Conservation (phyloP, 176 grass and related monocot species). For the Oryza longistaminata region DNA sequence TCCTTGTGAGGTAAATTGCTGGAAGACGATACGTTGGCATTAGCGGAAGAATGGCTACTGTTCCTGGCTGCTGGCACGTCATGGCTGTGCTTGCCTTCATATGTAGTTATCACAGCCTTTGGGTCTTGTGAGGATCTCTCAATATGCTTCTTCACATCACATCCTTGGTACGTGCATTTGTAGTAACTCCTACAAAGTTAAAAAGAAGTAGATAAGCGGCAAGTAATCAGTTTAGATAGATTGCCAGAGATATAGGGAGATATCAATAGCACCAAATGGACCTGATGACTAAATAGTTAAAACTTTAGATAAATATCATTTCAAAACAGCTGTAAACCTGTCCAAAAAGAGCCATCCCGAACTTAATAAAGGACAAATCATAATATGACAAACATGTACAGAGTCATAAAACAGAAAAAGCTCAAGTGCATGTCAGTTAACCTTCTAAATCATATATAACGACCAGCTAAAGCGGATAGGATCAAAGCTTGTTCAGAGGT, state of each 20-base stretch:
- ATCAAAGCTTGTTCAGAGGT: not conserved
- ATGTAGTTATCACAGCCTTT: conserved; percentile 83
- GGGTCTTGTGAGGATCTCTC: conserved; percentile 75
- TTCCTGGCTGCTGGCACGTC: conserved; percentile 66
- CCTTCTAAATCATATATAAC: not conserved
- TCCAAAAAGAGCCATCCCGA: not conserved
- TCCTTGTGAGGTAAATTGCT: not conserved
- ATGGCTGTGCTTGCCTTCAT: conserved; percentile 91
- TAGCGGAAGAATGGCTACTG: conserved; percentile 53
- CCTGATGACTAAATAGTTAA: not conserved
- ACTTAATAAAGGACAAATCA: not conserved
- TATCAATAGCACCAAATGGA: conserved; percentile 22
- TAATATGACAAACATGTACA: conserved; percentile 3
- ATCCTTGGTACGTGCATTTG: conserved; percentile 82
- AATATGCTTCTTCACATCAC: conserved; percentile 85
- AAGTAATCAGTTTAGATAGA: conserved; percentile 20
- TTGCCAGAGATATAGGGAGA: not conserved
- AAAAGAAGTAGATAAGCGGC: not conserved
- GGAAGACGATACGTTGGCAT: conserved; percentile 35
- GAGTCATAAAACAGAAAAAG: not conserved
- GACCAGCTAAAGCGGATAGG: not conserved
- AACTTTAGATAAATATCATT: not conserved
- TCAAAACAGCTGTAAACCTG: conserved; percentile 1
- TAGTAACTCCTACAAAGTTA: conserved; percentile 81
- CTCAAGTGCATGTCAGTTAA: not conserved